A percentile compares a stretch with the other conserved stretches of the same genome.
Conservation (phyloP, 1,284 basidiomycete genomes). For the Cutaneotrichosporon sp. region DNA sequence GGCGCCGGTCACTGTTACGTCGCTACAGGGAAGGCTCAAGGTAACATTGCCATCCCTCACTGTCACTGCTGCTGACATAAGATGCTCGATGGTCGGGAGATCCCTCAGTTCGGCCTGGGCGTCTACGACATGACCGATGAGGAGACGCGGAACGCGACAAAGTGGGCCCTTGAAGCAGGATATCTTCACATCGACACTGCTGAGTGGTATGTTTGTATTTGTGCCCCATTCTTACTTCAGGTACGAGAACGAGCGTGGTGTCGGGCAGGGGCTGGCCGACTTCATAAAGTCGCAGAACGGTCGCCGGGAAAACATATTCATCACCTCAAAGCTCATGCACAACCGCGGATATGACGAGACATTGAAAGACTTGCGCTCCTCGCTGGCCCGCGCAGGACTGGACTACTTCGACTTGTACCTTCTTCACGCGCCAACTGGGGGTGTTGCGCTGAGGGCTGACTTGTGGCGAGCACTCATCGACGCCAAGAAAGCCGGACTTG, state of each 20-base stretch:
- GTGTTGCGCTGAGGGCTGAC: slow-evolving; percentile 44
- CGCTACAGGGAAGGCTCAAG: background rate
- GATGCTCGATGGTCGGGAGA: slow-evolving; percentile 60
- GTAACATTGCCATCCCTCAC: background rate
- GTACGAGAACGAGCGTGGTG: slow-evolving; percentile 64
- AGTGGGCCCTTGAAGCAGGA: slow-evolving; percentile 62
- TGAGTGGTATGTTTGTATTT: slow-evolving; percentile 56
- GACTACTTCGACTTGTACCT: slow-evolving; percentile 51
- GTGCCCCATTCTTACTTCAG: background rate
- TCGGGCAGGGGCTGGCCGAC: slow-evolving; percentile 59
- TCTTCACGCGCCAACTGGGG: slow-evolving; percentile 51
- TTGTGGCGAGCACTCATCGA: slow-evolving; percentile 50
- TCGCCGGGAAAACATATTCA: slow-evolving; percentile 59
- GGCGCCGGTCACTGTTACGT: background rate
- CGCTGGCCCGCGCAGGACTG: slow-evolving; percentile 55
- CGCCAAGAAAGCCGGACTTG: slow-evolving; percentile 47
- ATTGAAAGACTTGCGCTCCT: slow-evolving; percentile 55
- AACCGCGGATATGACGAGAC: slow-evolving; percentile 57
- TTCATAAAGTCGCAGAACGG: slow-evolving; percentile 21
- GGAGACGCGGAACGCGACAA: slow-evolving; percentile 58
- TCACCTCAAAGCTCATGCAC: slow-evolving; percentile 63
- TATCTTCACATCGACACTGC: slow-evolving; percentile 61
- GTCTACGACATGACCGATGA: slow-evolving; percentile 60
- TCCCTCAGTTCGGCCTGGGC: slow-evolving; percentile 62
- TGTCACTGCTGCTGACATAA: slow-evolving; percentile 24